Evolutionary conservation across 495 filamentous ascomycete genomes (phyloP), one percentile per base, ranked within the genome.

Genomic region (Endocarpon pusillum): DNA sequence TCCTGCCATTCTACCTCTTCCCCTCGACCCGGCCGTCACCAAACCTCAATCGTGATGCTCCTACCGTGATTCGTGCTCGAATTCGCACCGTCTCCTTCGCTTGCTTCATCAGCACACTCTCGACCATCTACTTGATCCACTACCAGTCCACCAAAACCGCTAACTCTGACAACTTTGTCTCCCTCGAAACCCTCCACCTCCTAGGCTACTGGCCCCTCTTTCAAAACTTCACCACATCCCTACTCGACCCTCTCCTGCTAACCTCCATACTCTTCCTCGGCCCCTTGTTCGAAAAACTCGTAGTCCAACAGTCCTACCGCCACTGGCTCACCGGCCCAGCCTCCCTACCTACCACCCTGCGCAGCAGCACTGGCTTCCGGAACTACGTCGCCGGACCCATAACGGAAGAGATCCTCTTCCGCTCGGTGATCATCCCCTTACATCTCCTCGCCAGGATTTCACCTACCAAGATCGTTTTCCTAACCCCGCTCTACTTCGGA

Each of bases 381-480:
- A 76, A 76, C 39, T 71, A 62, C 47, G 54, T 82, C 32, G 71
- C 68, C 19, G 72, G 82, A 29, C 89, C 89, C 0, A 52, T 89
- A 22, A 94, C 81, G 7, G 89, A 97, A 61, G 89, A 97, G 54
- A 46, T 92, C 33, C 77, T 96, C 50, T 97, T 92, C 59, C 81
- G 89, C 51, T 79, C 81, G 2, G 68, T 78, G 30, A 69, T 89
- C 29, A 63, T 94, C 33, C 80, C 86, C 4, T 62, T 93, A 2
- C 75, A 92, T 48, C 55, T 94, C 3, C 54, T 87, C n/a, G 70
- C 84, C n/a, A 64, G 64, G 20, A 52, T 67, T 4, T 57, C 68
- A 3, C 53, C 73, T 2, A 54, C 53, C 0, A 59, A 55, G 3
- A 73, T 81, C 42, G 64, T 94, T 45, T 83, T 89, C 52, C 51